Evolutionary conservation across 176 grass and related monocot species (phyloP), one percentile per base, ranked within the genome.

Genomic region (Carex cristatella): DNA sequence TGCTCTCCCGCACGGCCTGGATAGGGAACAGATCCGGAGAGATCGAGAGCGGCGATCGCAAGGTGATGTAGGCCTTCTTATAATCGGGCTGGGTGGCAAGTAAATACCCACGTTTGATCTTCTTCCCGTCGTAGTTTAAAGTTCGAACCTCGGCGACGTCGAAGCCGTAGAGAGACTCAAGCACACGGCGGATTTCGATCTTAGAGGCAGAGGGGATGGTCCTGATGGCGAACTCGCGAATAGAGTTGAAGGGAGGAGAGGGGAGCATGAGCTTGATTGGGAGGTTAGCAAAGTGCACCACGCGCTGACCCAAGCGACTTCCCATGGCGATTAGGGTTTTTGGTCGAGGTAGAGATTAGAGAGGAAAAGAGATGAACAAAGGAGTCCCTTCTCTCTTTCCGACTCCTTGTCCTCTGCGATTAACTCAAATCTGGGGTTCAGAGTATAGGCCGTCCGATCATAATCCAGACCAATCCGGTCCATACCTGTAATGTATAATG

Each of bases 31-130:
- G 85, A 62, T 94, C 92, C 3, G 86, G 86, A 48, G 91, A 93
- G 86, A 98, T 88, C 30, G 82, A 61, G 84, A 98, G 95, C 66
- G 95, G 91, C 31, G 88, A 72, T 37, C 48, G 79, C 76, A 98
- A 91, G 32, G 95, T 98, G 89, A 98, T 73, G 84, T 94, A 98
- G 61, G 95, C 92, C 95, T 98, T 98, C 89, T 98, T 98, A 87
- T 93, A 98, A 88, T 98, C 95, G 27, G 92, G 92, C 72, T 98
- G 92, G 81, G 92, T 86, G 18, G 91, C 85, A 37, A 94, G 87
- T 62, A 88, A 85, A 68, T 83, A 69, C 0, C 91, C 92, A 23
- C 92, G 86, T 57, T 84, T 90, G 49, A 85, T 46, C 88, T 93
- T 94, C 91, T 98, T 98, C 0, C 95, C 95, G 79, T 98, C 92